Conservation (phyloP, 2,329 filamentous ascomycete species). For the Microcyclosporella mali region DNA sequence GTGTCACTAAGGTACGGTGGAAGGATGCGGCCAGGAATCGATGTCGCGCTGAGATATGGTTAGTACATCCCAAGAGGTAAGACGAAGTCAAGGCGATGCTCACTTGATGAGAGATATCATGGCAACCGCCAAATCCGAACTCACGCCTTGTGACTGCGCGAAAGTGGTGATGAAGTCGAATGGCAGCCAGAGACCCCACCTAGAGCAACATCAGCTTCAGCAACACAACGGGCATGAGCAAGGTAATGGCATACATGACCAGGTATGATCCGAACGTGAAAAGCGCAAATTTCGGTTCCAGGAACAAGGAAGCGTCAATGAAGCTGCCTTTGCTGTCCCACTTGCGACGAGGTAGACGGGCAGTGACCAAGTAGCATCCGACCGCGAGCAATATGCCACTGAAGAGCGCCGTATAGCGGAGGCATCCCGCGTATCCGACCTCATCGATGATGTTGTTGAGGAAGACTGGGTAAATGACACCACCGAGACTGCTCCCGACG, state of each 20-base stretch:
- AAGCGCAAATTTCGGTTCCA: neutral
- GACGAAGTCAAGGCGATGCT: too few species aligned
- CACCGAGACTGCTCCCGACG: constrained; percentile 5
- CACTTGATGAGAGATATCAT: too few species aligned
- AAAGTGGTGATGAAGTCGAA: too few species aligned
- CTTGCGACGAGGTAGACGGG: neutral
- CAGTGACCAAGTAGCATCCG: neutral
- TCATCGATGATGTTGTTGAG: neutral
- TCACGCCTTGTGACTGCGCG: too few species aligned
- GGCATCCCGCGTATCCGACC: neutral
- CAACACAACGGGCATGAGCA: too few species aligned
- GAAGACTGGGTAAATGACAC: constrained; percentile 2
- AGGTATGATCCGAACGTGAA: constrained; percentile 4
- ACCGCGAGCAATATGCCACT: neutral
- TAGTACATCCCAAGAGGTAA: too few species aligned
- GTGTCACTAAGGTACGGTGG: too few species aligned
- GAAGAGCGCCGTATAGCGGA: constrained; percentile 1
- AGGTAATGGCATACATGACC: constrained; percentile 4
- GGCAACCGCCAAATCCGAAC: too few species aligned
- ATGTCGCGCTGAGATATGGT: too few species aligned
- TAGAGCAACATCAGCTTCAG: too few species aligned
- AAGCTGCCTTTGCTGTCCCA: neutral
- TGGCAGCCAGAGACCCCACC: too few species aligned
- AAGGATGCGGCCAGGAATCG: too few species aligned
- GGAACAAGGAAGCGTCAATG: neutral